Evolutionary conservation across 768 basidiomycete genomes (phyloP).

Genomic region (Lentinula guzmanii): DNA sequence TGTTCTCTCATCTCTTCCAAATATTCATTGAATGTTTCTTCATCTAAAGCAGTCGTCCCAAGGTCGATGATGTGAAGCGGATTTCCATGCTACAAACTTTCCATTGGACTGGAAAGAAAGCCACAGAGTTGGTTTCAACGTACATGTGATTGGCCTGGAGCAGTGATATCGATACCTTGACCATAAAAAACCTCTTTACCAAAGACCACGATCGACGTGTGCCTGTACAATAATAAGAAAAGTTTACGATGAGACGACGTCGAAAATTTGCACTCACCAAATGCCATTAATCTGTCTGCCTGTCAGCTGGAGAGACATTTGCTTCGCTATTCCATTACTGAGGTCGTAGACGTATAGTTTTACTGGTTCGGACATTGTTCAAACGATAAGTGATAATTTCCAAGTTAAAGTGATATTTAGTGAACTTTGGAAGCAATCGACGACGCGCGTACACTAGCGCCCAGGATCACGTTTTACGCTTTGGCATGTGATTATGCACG

Average conservation of each 20-base stretch:
- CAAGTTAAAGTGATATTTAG: neutral
- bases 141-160: slow-evolving; percentile 81
- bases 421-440: neutral
- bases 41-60: slow-evolving; percentile 76
- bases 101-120: neutral
- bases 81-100: slow-evolving; percentile 53
- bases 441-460: slow-evolving; percentile 4
- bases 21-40: slow-evolving; percentile 84
- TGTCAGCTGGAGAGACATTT: slow-evolving; percentile 73
- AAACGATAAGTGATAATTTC: neutral
- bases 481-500: neutral
- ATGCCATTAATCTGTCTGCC: slow-evolving; percentile 92
- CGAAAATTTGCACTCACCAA: slow-evolving; percentile 51
- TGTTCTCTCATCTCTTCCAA: slow-evolving; percentile 64
- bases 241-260: neutral
- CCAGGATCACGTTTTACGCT: neutral
- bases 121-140: slow-evolving; percentile 18
- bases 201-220: slow-evolving; percentile 88
- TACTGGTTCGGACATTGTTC: slow-evolving; percentile 39
- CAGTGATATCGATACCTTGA: slow-evolving; percentile 68
- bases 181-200: slow-evolving; percentile 88
- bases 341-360: slow-evolving; percentile 90
- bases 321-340: slow-evolving; percentile 77
- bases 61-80: slow-evolving; percentile 69
- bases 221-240: slow-evolving; percentile 36